Evolutionary conservation across 176 grass and related monocot genomes (phyloP), one percentile per base, ranked within the genome.

Genomic region (Aegilops umbellulata): DNA sequence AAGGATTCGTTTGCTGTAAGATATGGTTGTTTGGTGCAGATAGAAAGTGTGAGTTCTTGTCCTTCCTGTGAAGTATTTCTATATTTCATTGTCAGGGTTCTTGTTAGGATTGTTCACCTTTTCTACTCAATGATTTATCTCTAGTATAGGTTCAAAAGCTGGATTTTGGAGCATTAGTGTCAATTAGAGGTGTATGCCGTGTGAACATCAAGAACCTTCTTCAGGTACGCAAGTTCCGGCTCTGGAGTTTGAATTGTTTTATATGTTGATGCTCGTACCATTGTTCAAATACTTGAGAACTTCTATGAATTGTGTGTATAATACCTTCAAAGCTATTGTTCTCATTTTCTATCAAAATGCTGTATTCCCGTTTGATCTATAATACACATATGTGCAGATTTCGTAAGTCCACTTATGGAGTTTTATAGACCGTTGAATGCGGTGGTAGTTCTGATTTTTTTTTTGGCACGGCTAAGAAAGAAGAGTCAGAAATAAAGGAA

Each of bases 121-220:
- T 80, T 91, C 16, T 87, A 49, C 60, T 80, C 55, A 57, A 71
- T 86, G 81, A 55, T 89, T 65, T 84, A 42, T 78, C 82, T 84
- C 80, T 94, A 87, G 70, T 87, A 71, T 92, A 98, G 96, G 87
- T 95, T 76, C 74, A 98, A 83, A 93, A 89, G 82, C 63, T 98
- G 79, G 90, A 95, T 47, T 84, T 91, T 89, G 96, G 96, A 90
- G 93, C 91, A 82, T 67, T 92, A 66, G 87, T 98, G 66, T 91
- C 90, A 71, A 94, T 98, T 84, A 89, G 96, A 90, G 96, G 96
- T 42, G 84, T 95, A 60, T 85, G 96, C 49, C 93, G 93, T 77
- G 96, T 98, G 35, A 92, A 86, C 69, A 95, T 95, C 83, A 86
- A 84, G 65, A 86, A 98, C 72, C 88, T 98, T 85, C 63, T 92